Percentiles rank a stretch among this genome's conserved stretches.
phyloP scores from a whole-genome alignment of 78 protist species.

The Dictyostelium purpureum region DNA sequence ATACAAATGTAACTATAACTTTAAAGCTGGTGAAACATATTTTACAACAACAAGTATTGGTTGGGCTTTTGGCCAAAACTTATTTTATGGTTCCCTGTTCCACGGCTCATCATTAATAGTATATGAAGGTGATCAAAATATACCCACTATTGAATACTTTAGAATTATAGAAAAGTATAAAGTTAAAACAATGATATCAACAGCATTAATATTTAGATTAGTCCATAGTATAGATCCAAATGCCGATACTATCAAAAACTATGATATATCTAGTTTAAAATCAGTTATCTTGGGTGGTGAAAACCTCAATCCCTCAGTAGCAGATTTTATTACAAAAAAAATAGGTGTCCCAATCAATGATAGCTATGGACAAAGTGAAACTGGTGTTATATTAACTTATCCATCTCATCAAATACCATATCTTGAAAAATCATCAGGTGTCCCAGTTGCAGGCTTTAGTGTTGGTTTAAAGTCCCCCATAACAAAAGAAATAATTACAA shows the following conservation, averaged over 20 bases:
- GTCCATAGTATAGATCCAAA: constrained; percentile 31
- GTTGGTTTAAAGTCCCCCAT: background rate
- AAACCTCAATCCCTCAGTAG: background rate
- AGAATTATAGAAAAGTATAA: background rate
- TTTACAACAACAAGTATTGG: constrained; percentile 70
- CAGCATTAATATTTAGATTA: constrained; percentile 41
- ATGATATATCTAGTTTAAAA: constrained; percentile 21
- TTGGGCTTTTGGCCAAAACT: constrained; percentile 73
- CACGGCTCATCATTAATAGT: constrained; percentile 46
- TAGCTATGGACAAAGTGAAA: background rate
- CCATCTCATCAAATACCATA: background rate
- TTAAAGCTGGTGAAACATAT: constrained; percentile 13
- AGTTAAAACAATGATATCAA: constrained; percentile 45
- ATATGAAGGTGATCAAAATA: constrained; percentile 47
- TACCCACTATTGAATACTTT: constrained; percentile 67
- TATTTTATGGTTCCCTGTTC: constrained; percentile 17
- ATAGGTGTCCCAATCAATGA: background rate
- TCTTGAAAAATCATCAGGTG: background rate
- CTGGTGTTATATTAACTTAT: background rate
- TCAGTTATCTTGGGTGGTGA: constrained; percentile 67
- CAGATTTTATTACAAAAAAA: background rate
- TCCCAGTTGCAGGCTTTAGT: background rate
- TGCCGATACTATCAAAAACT: background rate
- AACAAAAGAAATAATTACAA: background rate
- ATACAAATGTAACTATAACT: constrained; percentile 28